Evolutionary conservation across 2,329 filamentous ascomycete genomes (phyloP), one percentile per base, ranked within the genome.

Genomic region (Sarocladiaceae sp.): DNA sequence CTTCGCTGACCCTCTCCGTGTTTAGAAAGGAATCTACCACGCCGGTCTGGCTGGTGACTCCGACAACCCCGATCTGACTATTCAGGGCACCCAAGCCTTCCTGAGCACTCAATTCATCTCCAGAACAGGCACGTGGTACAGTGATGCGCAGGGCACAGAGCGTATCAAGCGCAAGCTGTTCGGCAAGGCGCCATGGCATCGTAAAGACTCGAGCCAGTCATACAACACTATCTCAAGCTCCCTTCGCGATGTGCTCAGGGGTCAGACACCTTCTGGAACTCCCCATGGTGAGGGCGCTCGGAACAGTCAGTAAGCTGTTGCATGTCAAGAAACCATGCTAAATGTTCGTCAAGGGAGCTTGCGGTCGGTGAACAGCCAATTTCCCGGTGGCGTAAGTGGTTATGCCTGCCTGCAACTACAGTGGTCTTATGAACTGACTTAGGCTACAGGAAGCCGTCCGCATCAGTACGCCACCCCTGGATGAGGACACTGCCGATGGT

Each of bases 371-470:
- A 48, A 33, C 24, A 56, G 34, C 32, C 55, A 61, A 20, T 67
- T 59, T 46, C 65, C 62, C 1, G 61, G 62, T 31, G 60, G 59
- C 33, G 63, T 66, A 51, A 47, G 59, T 55, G n/a, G n/a, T n/a
- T n/a, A n/a, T n/a, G n/a, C n/a, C n/a, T n/a, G n/a, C n/a, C n/a
- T n/a, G n/a, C n/a, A n/a, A n/a, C n/a, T n/a, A n/a, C n/a, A n/a
- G n/a, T n/a, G n/a, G n/a, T n/a, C n/a, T 6, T 11, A 11, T 27
- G 13, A 7, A 3, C 27, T 29, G 15, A 4, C 4, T 19, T 12
- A 3, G 11, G 33, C 7, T 6, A 42, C 40, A 75, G 72, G 72
- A 76, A 59, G 72, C 72, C 4, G 64, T 57, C n/a, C 64, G 72
- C 4, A 56, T 76, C 11, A 64, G 62, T 41, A 74, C 72, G 3